These are phyloP conservation scores for Epicoccum nigrum DNA, from an alignment of 2,329 filamentous ascomycete genomes.

Conservation along the genomic window DNA sequence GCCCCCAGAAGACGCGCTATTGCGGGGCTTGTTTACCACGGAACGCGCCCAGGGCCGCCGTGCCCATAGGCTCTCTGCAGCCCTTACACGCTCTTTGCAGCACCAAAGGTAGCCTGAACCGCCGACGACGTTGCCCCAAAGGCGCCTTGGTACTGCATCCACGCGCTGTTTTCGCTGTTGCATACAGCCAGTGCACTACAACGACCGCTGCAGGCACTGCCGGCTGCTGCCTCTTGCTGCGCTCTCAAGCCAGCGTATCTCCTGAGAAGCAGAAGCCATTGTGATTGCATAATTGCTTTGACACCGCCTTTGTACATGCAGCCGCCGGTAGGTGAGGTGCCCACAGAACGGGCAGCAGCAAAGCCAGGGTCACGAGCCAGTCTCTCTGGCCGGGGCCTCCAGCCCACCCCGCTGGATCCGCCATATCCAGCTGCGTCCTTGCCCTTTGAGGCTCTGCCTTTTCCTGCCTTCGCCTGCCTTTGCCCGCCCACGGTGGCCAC, in stretches of 20 bases:
- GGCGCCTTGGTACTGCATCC: not conserved
- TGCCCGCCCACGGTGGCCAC: not conserved
- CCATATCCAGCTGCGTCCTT: not conserved
- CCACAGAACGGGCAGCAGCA: conserved; percentile 23
- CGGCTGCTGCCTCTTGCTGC: not conserved
- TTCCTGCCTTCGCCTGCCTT: not conserved
- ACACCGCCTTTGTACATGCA: conserved; percentile 7
- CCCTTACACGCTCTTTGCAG: not conserved
- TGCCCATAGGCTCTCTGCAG: not conserved
- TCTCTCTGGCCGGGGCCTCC: not conserved
- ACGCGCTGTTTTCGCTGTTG: not conserved
- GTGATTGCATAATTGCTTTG: conserved; percentile 10
- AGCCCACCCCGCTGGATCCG: not conserved
- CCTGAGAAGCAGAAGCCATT: too few species aligned
- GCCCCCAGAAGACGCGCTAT: conserved; percentile 6
- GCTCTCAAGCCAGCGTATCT: not conserved
- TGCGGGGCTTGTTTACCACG: conserved; percentile 1
- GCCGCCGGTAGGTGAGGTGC: conserved; percentile 7
- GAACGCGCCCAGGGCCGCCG: not conserved
- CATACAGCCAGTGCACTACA: not conserved
- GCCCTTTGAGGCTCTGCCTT: too few species aligned
- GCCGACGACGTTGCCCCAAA: not conserved
- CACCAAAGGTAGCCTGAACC: not conserved
- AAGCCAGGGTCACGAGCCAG: conserved; percentile 1
- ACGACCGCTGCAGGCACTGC: not conserved